Evolutionary conservation across 2,329 filamentous ascomycete species (phyloP).

Genomic region (Trichophaea hybrida): DNA sequence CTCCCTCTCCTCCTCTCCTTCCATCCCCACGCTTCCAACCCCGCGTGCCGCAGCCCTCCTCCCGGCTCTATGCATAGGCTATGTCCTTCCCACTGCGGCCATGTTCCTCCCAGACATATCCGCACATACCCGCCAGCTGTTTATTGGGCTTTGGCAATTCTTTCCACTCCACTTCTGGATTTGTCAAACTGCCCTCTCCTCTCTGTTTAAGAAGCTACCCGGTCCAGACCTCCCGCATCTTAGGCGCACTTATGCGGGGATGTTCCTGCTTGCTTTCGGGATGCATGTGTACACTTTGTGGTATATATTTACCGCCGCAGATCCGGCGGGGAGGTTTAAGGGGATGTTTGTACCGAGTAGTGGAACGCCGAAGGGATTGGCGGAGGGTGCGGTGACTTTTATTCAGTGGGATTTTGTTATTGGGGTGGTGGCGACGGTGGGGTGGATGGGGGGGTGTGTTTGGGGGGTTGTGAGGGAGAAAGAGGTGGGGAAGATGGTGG

Average conservation of each 20-base stretch:
- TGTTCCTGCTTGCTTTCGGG: neutral
- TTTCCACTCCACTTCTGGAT: neutral
- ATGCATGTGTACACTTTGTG: neutral
- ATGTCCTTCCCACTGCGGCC: neutral
- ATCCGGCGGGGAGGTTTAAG: neutral
- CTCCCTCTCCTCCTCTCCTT: neutral
- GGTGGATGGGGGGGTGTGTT: conserved; percentile 2
- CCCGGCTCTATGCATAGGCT: neutral
- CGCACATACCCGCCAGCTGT: neutral
- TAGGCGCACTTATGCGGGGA: neutral
- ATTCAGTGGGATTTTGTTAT: neutral
- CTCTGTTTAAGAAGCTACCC: neutral
- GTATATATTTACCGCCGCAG: neutral
- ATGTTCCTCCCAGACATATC: neutral
- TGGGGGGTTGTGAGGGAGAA: neutral
- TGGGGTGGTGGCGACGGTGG: neutral
- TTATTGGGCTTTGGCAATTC: neutral
- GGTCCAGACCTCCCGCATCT: neutral
- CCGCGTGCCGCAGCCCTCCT: neutral
- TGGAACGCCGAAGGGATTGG: neutral
- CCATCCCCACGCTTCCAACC: neutral
- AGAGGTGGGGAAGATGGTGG: neutral
- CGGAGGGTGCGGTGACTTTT: neutral
- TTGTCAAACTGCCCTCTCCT: neutral
- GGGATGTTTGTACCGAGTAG: neutral